Conservation (phyloP, 2,329 filamentous ascomycete genomes). For the Talaromyces amestolkiae region DNA sequence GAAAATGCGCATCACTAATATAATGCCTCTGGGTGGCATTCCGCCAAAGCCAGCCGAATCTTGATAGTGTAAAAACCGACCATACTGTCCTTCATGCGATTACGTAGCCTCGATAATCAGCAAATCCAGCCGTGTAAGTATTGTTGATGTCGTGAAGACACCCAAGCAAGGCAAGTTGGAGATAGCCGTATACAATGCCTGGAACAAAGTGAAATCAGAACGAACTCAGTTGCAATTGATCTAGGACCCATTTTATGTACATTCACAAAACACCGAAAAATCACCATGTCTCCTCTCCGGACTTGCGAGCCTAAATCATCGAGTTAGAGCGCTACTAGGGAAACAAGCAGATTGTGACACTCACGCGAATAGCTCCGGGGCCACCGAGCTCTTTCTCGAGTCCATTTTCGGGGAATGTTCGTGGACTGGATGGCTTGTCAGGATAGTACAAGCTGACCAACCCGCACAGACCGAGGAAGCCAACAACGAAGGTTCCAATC, state of each 20-base stretch:
- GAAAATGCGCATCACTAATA: not conserved
- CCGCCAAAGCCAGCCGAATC: not conserved
- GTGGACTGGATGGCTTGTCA: slow-evolving; percentile 66
- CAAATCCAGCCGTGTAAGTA: not conserved
- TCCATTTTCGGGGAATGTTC: slow-evolving; percentile 64
- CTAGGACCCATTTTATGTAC: slow-evolving; percentile 34
- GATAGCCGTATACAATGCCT: not conserved
- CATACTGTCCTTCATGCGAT: not conserved
- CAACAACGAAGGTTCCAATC: slow-evolving; percentile 64
- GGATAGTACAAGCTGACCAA: slow-evolving; percentile 68
- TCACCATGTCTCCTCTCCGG: slow-evolving; percentile 39
- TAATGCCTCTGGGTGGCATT: not conserved
- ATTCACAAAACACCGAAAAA: slow-evolving; percentile 28
- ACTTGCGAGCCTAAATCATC: slow-evolving; percentile 37
- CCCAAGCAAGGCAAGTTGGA: not conserved
- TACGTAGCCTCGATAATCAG: not conserved
- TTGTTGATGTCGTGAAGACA: not conserved
- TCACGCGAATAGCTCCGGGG: slow-evolving; percentile 62
- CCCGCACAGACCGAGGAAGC: slow-evolving; percentile 64
- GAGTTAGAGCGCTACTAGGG: slow-evolving; percentile 13
- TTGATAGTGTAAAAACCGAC: not conserved
- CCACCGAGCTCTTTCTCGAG: slow-evolving; percentile 74
- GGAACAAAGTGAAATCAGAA: not conserved
- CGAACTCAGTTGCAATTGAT: slow-evolving; percentile 11
- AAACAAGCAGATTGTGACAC: slow-evolving; percentile 33